A percentile compares a stretch with the other conserved stretches of the same genome.
phyloP scores from a whole-genome alignment of 2,329 filamentous ascomycete genomes.

The Neopestalotiopsis clavispora region DNA sequence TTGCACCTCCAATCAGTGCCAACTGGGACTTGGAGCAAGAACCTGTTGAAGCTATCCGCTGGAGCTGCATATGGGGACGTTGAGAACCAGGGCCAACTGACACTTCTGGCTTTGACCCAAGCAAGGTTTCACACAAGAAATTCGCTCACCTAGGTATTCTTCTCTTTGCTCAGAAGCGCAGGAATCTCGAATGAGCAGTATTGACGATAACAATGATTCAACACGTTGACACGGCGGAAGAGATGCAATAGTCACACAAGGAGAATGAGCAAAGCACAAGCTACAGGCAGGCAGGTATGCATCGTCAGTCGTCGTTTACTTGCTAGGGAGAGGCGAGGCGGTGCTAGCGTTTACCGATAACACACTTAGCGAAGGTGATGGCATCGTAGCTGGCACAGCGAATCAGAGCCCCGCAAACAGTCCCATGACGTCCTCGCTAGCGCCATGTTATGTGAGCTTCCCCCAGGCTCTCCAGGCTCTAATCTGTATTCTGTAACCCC shows the following conservation, averaged over 20 bases:
- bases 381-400: background rate
- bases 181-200: background rate
- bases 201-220: background rate
- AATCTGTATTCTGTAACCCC: background rate
- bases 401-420: slow-evolving; percentile 11
- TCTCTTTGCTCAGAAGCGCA: background rate
- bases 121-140: background rate
- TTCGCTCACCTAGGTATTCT: background rate
- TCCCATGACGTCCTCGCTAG: slow-evolving; percentile 14
- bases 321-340: background rate
- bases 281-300: background rate
- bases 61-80: background rate
- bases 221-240: background rate
- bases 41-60: background rate
- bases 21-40: background rate
- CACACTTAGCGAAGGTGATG: background rate
- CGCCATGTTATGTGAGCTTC: background rate
- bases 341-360: slow-evolving; percentile 1
- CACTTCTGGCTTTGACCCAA: background rate
- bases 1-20: background rate
- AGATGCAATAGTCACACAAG: background rate
- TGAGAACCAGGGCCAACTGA: background rate
- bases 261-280: background rate
- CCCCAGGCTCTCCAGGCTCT: background rate
- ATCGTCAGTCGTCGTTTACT: background rate